These are phyloP conservation scores for Dactylellina haptotyla DNA, from an alignment of 2,329 filamentous ascomycete species.

Conservation along the genomic window DNA sequence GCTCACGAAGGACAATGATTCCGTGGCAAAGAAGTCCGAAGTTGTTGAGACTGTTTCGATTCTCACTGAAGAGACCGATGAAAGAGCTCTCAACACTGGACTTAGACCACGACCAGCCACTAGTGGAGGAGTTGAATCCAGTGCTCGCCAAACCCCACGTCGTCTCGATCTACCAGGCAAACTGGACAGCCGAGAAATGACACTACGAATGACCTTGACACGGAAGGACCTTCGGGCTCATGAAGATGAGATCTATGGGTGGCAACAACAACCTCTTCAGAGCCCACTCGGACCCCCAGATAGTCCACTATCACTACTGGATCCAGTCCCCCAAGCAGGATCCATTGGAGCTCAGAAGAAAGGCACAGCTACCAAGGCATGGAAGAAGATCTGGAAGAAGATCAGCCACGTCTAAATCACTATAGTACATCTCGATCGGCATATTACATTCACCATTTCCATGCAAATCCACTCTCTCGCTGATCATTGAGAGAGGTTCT, in stretches of 20 bases:
- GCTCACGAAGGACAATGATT: constrained; percentile 59
- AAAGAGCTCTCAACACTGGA: constrained; percentile 35
- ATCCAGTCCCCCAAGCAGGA: constrained; percentile 1
- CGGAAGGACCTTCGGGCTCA: constrained; percentile 82
- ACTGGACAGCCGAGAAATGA: constrained; percentile 79
- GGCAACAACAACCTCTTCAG: constrained; percentile 67
- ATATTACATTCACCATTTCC: constrained; percentile 14
- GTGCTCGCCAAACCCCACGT: constrained; percentile 23
- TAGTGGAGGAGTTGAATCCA: constrained; percentile 45
- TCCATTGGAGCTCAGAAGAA: constrained; percentile 34
- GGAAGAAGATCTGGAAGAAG: constrained; percentile 54
- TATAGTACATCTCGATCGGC: constrained; percentile 11
- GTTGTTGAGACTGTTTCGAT: constrained; percentile 48
- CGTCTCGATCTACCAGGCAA: constrained; percentile 29
- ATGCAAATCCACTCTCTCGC: constrained; percentile 2
- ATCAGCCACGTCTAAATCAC: constrained; percentile 32
- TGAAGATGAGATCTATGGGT: constrained; percentile 77
- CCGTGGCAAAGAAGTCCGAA: constrained; percentile 58
- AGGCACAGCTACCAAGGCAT: constrained; percentile 23
- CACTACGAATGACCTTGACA: constrained; percentile 92
- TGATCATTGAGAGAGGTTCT: not conserved
- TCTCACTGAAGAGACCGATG: constrained; percentile 28
- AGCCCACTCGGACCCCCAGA: constrained; percentile 36
- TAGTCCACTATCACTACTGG: constrained; percentile 32
- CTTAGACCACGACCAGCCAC: constrained; percentile 49